Evolutionary conservation across 176 grass and related monocot species (phyloP), one percentile per base, ranked within the genome.

Genomic region (Lolium rigidum): DNA sequence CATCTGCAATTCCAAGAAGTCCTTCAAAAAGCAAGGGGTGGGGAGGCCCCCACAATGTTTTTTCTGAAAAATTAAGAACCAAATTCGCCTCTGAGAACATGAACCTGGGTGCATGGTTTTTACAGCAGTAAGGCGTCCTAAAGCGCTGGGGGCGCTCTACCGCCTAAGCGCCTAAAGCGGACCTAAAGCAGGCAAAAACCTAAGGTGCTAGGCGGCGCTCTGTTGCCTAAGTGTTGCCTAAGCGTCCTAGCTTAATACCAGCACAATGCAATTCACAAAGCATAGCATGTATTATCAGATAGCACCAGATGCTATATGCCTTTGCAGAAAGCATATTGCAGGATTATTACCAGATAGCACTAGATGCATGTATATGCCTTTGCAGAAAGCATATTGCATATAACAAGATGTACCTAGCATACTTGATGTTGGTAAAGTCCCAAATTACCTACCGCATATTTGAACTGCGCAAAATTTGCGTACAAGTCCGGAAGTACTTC

Each of bases 381-480:
- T 63, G 28, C 17, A 79, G 44, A 73, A 73, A 83, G 31, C 65
- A 56, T 63, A 62, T 11, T 66, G 20, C 75, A 59, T 80, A 74
- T 13, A 20, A 51, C 3, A 83, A 91, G 72, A 82, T 55, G 16
- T 39, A 37, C 52, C 71, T 79, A 82, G 10, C 31, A 77, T 64
- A 57, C 37, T 80, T 65, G 6, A 82, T 56, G 38, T 86, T 14
- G 28, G 37, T 50, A 69, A 65, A 86, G 74, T 73, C 64, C 66
- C 50, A 22, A 74, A 25, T 61, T 63, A 79, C 83, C 77, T 92
- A 98, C 95, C 83, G 70, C 88, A 72, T 95, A 95, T 81, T 89
- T 90, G 58, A 98, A 95, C 78, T 82, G 91, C 72, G 93, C 95
- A 84, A 95, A 98, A 88, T 91, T 92, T 43, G 54, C 49, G 80